These are phyloP conservation scores for Lunasporangiospora selenospora DNA, from an alignment of 192 early-diverging fungal genomes.

Conservation along the genomic window DNA sequence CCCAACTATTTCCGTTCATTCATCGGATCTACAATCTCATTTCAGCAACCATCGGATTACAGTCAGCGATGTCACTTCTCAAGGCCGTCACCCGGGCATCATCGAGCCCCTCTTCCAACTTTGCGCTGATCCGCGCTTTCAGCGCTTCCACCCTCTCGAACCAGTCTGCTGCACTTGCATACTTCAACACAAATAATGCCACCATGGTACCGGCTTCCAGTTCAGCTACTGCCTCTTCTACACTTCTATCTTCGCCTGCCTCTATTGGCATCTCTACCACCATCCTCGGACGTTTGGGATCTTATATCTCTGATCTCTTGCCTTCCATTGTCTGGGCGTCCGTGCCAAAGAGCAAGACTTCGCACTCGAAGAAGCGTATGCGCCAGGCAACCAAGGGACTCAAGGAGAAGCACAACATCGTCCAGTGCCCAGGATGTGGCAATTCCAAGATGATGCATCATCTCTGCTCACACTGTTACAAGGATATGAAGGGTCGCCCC, in stretches of 20 bases:
- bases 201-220: not conserved
- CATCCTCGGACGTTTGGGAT: slow-evolving; percentile 36
- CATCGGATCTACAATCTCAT: no score
- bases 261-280: slow-evolving; percentile 20
- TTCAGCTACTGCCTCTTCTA: not conserved
- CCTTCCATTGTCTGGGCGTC: slow-evolving; percentile 53
- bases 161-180: not conserved
- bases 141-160: slow-evolving; percentile 13
- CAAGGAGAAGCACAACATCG: slow-evolving; percentile 72
- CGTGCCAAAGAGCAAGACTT: slow-evolving; percentile 93
- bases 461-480: slow-evolving; percentile 79
- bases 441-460: slow-evolving; percentile 76
- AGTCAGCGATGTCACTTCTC: slow-evolving; percentile 40
- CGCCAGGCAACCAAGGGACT: slow-evolving; percentile 79
- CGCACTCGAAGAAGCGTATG: slow-evolving; percentile 91
- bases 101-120: slow-evolving; percentile 17
- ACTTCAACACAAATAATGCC: no score
- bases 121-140: slow-evolving; percentile 22
- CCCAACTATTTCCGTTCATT: no score
- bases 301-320: slow-evolving; percentile 41
- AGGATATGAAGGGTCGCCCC: slow-evolving; percentile 61
- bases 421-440: slow-evolving; percentile 81
- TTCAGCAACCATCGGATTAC: no score
- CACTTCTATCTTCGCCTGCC: not conserved
- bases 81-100: slow-evolving; percentile 17